These are phyloP conservation scores for Rauvolfia tetraphylla DNA, from an alignment of 257 asterid genomes.

Conservation along the genomic window DNA sequence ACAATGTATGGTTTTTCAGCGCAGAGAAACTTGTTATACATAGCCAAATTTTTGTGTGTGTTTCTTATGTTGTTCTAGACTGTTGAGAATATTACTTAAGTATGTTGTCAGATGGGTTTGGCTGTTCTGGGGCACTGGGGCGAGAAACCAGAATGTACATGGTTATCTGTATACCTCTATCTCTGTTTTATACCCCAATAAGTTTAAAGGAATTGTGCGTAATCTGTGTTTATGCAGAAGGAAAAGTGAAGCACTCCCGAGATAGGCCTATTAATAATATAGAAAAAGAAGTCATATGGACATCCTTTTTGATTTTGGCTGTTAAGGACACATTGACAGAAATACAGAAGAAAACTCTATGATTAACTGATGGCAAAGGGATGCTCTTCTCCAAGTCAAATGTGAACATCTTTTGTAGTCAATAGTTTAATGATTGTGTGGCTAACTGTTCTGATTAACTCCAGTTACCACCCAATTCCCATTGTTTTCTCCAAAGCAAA, in stretches of 20 bases:
- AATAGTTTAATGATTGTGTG: background rate
- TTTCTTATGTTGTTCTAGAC: background rate
- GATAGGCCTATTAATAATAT: background rate
- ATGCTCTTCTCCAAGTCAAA: background rate
- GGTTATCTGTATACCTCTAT: background rate
- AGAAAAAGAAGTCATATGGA: background rate
- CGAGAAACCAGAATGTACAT: background rate
- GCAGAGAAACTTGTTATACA: background rate
- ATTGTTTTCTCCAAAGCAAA: conserved; percentile 84
- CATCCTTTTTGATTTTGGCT: background rate
- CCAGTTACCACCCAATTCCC: conserved; percentile 96
- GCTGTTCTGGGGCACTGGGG: background rate
- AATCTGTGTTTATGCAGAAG: background rate
- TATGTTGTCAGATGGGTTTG: background rate
- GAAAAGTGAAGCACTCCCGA: no score
- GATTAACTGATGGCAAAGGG: background rate
- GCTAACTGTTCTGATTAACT: conserved; percentile 22
- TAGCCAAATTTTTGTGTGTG: background rate
- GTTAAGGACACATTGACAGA: background rate
- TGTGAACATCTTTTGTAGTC: background rate
- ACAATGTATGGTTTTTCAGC: background rate
- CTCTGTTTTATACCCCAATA: background rate
- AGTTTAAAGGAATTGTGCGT: background rate
- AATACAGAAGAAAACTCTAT: background rate
- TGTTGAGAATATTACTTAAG: background rate